phyloP scores from a whole-genome alignment of 768 basidiomycete genomes.

The Tricholoma bakamatsutake region DNA sequence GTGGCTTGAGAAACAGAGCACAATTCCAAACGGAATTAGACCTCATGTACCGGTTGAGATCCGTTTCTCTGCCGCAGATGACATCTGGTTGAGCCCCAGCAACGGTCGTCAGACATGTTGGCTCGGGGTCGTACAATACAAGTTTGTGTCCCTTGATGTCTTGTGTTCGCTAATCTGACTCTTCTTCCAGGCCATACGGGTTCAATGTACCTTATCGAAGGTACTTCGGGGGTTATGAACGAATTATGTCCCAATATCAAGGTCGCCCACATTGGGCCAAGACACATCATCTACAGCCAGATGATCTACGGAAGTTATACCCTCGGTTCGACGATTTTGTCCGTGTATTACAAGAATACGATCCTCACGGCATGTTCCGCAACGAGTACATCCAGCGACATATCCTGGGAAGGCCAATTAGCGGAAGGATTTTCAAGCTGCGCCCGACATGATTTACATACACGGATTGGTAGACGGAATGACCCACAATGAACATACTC shows the following conservation, averaged over 20 bases:
- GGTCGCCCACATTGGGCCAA: conserved; percentile 98
- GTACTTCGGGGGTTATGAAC: conserved; percentile 73
- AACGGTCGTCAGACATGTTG: conserved; percentile 76
- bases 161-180: not conserved
- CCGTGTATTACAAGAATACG: conserved; percentile 57
- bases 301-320: conserved; percentile 61
- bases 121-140: conserved; percentile 98
- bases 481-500: too few species aligned
- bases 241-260: conserved; percentile 57
- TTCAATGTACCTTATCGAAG: conserved; percentile 74
- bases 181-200: conserved; percentile 70
- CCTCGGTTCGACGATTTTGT: conserved; percentile 79
- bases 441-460: conserved; percentile 13
- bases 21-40: conserved; percentile 66
- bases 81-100: conserved; percentile 93
- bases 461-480: not conserved
- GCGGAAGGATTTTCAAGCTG: conserved; percentile 36
- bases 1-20: conserved; percentile 66
- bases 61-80: conserved; percentile 80
- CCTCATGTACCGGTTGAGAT: conserved; percentile 94
- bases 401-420: conserved; percentile 58
- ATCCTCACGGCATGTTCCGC: conserved; percentile 72
- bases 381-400: conserved; percentile 91
- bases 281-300: conserved; percentile 67
- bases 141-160: conserved; percentile 46